Percentiles rank a stretch among this genome's conserved stretches.
These are phyloP conservation scores for Akanthomyces lecanii DNA, from an alignment of 2,329 filamentous ascomycete genomes.

Conservation along the genomic window DNA sequence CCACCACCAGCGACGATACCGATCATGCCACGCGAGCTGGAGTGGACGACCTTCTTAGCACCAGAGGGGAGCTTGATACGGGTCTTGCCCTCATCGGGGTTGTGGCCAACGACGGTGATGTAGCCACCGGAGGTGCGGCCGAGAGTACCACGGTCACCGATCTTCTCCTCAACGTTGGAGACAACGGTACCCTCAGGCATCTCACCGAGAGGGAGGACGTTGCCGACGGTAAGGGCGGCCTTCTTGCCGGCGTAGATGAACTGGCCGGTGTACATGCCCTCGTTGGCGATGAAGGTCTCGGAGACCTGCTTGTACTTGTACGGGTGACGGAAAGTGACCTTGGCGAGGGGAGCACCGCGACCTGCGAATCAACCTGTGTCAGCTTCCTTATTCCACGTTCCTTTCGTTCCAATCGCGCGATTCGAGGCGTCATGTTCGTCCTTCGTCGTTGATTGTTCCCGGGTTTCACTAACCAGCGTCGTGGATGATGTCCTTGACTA, in stretches of 20 bases:
- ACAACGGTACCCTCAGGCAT: conserved; percentile 99
- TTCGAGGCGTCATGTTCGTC: conserved; percentile 20
- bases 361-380: conserved; percentile 29
- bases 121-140: conserved; percentile 99
- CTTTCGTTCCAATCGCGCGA: conserved; percentile 11
- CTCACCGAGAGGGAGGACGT: conserved; percentile 89
- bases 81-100: conserved; percentile 98
- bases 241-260: conserved; percentile 99
- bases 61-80: conserved; percentile 98
- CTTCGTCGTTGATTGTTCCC: neutral
- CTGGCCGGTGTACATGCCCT: conserved; percentile 99
- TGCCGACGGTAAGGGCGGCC: conserved; percentile 92
- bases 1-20: conserved; percentile 99
- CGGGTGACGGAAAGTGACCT: conserved; percentile 94
- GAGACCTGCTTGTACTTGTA: conserved; percentile 97
- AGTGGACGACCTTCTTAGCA: conserved; percentile 98
- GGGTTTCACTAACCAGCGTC: conserved; percentile 66
- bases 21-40: conserved; percentile 92
- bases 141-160: conserved; percentile 92
- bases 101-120: conserved; percentile 96
- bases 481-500: conserved; percentile 99
- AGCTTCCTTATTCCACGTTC: conserved; percentile 24
- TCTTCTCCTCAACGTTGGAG: conserved; percentile 99
- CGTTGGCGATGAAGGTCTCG: conserved; percentile 99
- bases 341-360: conserved; percentile 95